Evolutionary conservation across 257 asterid species (phyloP).

Genomic region (Nicotiana knightiana): DNA sequence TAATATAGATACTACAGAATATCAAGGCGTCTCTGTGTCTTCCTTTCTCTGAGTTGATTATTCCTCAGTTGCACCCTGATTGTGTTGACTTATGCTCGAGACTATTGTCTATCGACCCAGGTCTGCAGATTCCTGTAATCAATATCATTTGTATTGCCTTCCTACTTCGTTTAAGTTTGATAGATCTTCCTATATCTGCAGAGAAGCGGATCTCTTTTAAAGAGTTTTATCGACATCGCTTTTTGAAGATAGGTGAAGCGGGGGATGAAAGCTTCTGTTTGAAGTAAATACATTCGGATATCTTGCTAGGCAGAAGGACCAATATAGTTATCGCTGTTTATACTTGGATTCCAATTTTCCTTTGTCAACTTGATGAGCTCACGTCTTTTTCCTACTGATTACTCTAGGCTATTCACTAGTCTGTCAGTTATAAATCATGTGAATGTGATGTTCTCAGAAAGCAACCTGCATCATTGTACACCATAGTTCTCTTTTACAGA

Average conservation of each 20-base stretch:
- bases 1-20: slow-evolving; percentile 40
- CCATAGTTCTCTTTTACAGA: not conserved
- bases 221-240: slow-evolving; percentile 38
- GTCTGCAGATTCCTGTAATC: slow-evolving; percentile 9
- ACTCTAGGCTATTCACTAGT: not conserved
- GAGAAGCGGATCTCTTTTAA: slow-evolving; percentile 42
- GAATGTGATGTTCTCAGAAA: not conserved
- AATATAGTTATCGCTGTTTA: not conserved
- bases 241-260: slow-evolving; percentile 13
- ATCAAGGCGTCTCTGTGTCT: slow-evolving; percentile 32
- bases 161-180: not conserved
- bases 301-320: not conserved
- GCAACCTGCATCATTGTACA: not conserved
- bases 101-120: slow-evolving; percentile 43
- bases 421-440: not conserved
- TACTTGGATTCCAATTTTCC: not conserved
- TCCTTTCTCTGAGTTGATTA: slow-evolving; percentile 31
- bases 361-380: not conserved
- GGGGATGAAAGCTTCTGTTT: not conserved
- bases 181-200: slow-evolving; percentile 22
- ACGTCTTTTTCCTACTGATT: slow-evolving; percentile 1
- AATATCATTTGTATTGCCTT: not conserved
- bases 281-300: not conserved
- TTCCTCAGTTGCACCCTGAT: slow-evolving; percentile 33
- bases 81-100: slow-evolving; percentile 41